Evolutionary conservation across 2,329 filamentous ascomycete genomes (phyloP), one percentile per base, ranked within the genome.

Genomic region (Fusarium sp.): DNA sequence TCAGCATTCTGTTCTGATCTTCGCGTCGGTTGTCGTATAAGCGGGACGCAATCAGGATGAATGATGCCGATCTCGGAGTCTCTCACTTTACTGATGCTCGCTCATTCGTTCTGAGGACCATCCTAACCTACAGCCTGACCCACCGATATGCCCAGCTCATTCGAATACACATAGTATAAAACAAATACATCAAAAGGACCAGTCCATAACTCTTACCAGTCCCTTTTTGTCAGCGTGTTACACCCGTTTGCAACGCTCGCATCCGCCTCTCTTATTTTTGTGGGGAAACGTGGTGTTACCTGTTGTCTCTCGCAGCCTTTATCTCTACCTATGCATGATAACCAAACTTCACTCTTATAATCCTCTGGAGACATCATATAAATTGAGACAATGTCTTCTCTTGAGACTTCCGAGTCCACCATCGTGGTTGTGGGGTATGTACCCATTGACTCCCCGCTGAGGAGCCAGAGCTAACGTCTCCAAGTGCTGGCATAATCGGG

Each of bases 401-500:
- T 6, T 1, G 20, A 47, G 6, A 27, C 7, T 3, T 10, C 21
- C 0, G 64, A 68, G 11, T 48, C 70, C 9, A 73, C 74, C 2
- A 62, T 76, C n/a, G 67, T 76, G 20, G 72, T 76, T 2, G 58
- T 76, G 1, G 75, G 75, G 75, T 76, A 72, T 52, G 64, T 27
- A 4, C 6, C 9, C 14, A 17, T 11, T 2, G 1, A 10, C 2
- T 4, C 2, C 3, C 4, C 15, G 4, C 2, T 13, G 11, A 20
- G 13, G 11, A 20, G 13, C 25, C 40, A 11, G n/a, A 13, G 4
- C n/a, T n/a, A 53, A 50, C 41, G 6, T 15, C 6, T 11, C 1
- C 41, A 87, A 87, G 85, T 47, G 85, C 84, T 67, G 85, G 85
- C 20, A 80, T 87, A 35, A 83, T 83, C 40, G 85, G 85, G 54